Percentiles rank a stretch among this genome's conserved stretches.
Conservation (phyloP, 345 rosid species). For the Arabidopsis arenosa region DNA sequence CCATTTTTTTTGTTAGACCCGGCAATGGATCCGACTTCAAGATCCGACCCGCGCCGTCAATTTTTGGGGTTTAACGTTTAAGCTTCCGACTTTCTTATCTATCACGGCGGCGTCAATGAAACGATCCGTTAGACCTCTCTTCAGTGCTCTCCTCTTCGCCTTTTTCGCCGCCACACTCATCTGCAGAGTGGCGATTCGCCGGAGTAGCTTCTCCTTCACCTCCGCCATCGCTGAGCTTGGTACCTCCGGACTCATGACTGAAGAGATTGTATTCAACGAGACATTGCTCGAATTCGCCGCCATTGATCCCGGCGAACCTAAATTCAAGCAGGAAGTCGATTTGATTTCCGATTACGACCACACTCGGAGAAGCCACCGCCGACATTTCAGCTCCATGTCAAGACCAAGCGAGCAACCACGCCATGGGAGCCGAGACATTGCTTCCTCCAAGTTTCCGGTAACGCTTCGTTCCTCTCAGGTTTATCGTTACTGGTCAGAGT, state of each 20-base stretch:
- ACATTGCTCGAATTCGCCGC: slow-evolving; percentile 75
- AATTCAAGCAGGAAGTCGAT: slow-evolving; percentile 64
- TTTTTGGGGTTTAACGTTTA: slow-evolving; percentile 36
- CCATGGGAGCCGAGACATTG: slow-evolving; percentile 44
- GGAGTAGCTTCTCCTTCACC: slow-evolving; percentile 46
- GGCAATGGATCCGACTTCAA: slow-evolving; percentile 49
- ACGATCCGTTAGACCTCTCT: slow-evolving; percentile 70
- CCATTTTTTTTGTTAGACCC: not conserved
- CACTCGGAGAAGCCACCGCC: slow-evolving; percentile 56
- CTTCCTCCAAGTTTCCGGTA: slow-evolving; percentile 44
- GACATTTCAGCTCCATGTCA: slow-evolving; percentile 52
- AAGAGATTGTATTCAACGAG: slow-evolving; percentile 57
- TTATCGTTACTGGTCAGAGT: slow-evolving; percentile 73
- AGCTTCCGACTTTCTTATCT: slow-evolving; percentile 14
- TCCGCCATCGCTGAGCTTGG: slow-evolving; percentile 48
- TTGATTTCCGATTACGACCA: slow-evolving; percentile 61
- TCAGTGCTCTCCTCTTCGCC: slow-evolving; percentile 60
- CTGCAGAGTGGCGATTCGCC: slow-evolving; percentile 56
- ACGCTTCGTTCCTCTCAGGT: slow-evolving; percentile 62
- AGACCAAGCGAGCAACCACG: slow-evolving; percentile 46
- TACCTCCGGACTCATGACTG: slow-evolving; percentile 30
- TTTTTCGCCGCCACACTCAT: slow-evolving; percentile 60
- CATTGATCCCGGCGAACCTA: slow-evolving; percentile 62
- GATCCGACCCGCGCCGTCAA: slow-evolving; percentile 40
- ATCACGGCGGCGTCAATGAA: slow-evolving; percentile 53